Percentiles rank a stretch among this genome's conserved stretches.
phyloP scores from a whole-genome alignment of 2,329 filamentous ascomycete genomes.

The Fonsecaea monophora region DNA sequence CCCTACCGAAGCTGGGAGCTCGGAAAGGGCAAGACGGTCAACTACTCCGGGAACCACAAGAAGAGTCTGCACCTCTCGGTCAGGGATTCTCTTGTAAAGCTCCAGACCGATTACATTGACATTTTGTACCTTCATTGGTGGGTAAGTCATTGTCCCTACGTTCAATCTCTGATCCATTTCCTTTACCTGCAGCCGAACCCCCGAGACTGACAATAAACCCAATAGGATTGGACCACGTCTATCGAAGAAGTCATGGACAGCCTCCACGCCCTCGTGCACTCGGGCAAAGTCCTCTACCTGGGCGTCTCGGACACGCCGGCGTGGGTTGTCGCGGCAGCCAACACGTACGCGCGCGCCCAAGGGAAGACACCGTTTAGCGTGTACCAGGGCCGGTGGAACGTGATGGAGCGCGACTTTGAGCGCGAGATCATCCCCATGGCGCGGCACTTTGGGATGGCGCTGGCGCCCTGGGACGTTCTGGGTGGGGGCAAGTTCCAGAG shows the following conservation, averaged over 20 bases:
- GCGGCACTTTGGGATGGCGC: constrained; percentile 51
- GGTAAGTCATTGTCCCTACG: constrained; percentile 35
- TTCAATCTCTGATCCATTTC: neutral
- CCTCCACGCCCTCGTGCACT: constrained; percentile 49
- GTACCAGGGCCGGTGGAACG: constrained; percentile 50
- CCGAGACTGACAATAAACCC: neutral
- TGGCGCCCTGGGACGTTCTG: constrained; percentile 67
- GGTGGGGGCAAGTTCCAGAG: constrained; percentile 61
- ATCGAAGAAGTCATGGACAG: constrained; percentile 51
- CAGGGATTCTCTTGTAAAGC: constrained; percentile 54
- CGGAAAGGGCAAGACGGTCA: constrained; percentile 49
- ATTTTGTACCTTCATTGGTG: constrained; percentile 64
- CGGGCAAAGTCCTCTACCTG: constrained; percentile 52
- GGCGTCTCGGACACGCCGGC: constrained; percentile 52
- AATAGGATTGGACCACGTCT: constrained; percentile 55
- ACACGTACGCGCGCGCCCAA: constrained; percentile 49
- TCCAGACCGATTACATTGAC: constrained; percentile 62
- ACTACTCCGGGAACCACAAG: constrained; percentile 55
- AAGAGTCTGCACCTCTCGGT: constrained; percentile 54
- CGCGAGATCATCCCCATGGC: constrained; percentile 53
- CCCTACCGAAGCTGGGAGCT: constrained; percentile 56
- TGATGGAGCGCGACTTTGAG: constrained; percentile 50
- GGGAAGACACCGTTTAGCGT: constrained; percentile 51
- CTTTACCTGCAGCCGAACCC: neutral
- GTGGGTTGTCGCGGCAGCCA: constrained; percentile 51